Base-by-base conservation (phyloP, 139 green algal genomes). In the Chlamydomonas incerta region DNA sequence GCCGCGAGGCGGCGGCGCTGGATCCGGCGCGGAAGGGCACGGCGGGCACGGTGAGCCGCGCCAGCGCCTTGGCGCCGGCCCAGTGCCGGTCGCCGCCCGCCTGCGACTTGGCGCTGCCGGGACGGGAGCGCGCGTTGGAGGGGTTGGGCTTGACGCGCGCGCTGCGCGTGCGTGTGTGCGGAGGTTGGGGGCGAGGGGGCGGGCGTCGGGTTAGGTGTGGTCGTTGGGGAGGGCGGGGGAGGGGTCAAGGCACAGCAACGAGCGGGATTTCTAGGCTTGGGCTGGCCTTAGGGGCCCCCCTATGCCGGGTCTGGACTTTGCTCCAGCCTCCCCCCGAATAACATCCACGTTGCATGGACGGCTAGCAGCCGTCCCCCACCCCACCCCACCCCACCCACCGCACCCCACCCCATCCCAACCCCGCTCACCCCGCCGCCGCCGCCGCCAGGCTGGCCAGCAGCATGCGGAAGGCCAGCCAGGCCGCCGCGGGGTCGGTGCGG, bases 381-480 rank as follows among this genome's bases (percentile, higher is more conserved):
- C n/a, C n/a, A n/a, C n/a, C n/a, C n/a, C n/a, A n/a, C n/a, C n/a
- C n/a, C n/a, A n/a, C n/a, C n/a, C n/a, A n/a, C n/a, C n/a, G n/a
- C n/a, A n/a, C n/a, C n/a, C n/a, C n/a, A n/a, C n/a, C n/a, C n/a
- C n/a, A n/a, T n/a, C n/a, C n/a, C n/a, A n/a, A n/a, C 28, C 10
- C 3, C 37, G 41, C 80, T 57, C 50, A 76, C 80, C 50, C 66
- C 41, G 1, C 13, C 24, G 31, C n/a, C 10, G 67, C 65, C 29
- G 80, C 67, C 23, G 80, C 67, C 66, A 85, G 24, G 11, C 67
- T 55, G 23, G 80, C 80, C 47, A 85, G 50, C 50, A 85, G 80
- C 80, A 85, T 37, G 14, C 80, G 50, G 80, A 85, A 85, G 28
- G 80, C 50, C 66, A 85, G 34, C 80, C 80, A 85, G 6, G 80